phyloP scores from a whole-genome alignment of 2,329 filamentous ascomycete species.

The Tolypocladium ovalisporum region DNA sequence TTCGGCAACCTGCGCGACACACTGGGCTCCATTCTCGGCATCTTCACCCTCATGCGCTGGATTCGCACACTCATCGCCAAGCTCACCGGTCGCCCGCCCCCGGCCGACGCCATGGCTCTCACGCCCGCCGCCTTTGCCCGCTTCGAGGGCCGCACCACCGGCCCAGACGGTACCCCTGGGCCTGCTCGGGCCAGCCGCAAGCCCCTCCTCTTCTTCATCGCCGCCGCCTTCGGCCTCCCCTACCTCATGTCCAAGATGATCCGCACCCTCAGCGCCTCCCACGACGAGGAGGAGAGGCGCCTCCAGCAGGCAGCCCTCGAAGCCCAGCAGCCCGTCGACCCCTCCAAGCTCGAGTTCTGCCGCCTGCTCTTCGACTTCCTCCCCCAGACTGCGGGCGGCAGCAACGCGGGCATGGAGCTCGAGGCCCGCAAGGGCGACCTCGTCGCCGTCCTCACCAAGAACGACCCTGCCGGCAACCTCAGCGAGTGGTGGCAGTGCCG shows the following conservation, averaged over 20 bases:
- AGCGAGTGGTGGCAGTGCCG: slow-evolving; percentile 98
- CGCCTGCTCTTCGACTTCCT: slow-evolving; percentile 90
- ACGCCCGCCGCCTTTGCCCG: slow-evolving; percentile 85
- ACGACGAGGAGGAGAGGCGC: slow-evolving; percentile 68
- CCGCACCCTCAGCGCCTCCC: slow-evolving; percentile 66
- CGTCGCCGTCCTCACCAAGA: slow-evolving; percentile 86
- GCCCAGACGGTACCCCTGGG: slow-evolving; percentile 51
- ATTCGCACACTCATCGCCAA: slow-evolving; percentile 84
- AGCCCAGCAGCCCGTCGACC: slow-evolving; percentile 55
- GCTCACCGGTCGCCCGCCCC: slow-evolving; percentile 80
- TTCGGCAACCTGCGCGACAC: slow-evolving; percentile 90
- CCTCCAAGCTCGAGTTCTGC: slow-evolving; percentile 91
- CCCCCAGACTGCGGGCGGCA: slow-evolving; percentile 44
- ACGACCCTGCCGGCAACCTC: slow-evolving; percentile 80
- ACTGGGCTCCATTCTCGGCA: slow-evolving; percentile 83
- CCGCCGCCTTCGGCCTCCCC: slow-evolving; percentile 88
- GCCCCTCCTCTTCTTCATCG: slow-evolving; percentile 88
- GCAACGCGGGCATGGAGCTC: slow-evolving; percentile 61
- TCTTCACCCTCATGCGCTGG: slow-evolving; percentile 95
- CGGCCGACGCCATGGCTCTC: slow-evolving; percentile 74
- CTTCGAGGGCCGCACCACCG: slow-evolving; percentile 61
- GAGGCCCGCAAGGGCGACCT: slow-evolving; percentile 91
- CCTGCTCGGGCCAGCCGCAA: slow-evolving; percentile 77
- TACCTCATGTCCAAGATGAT: slow-evolving; percentile 98
- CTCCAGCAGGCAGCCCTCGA: slow-evolving; percentile 41